These are phyloP conservation scores for Lepiota venenata DNA, from an alignment of 768 basidiomycete species.

Conservation along the genomic window DNA sequence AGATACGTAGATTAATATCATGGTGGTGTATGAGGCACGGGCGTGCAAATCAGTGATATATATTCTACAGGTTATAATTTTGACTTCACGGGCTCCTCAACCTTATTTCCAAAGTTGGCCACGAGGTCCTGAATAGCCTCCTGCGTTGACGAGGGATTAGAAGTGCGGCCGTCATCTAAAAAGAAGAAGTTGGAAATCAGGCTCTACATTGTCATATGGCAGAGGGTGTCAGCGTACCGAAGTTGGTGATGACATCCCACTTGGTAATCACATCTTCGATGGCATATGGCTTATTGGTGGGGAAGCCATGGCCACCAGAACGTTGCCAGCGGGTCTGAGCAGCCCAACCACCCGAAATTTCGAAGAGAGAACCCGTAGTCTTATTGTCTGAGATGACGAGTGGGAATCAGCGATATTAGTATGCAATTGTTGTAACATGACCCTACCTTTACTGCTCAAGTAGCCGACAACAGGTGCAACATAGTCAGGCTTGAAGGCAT, in stretches of 20 bases:
- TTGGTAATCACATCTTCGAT: conserved; percentile 80
- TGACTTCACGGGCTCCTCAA: conserved; percentile 37
- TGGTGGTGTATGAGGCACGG: neutral
- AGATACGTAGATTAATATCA: neutral
- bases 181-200: neutral
- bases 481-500: conserved; percentile 92
- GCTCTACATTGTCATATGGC: neutral
- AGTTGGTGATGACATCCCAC: conserved; percentile 83
- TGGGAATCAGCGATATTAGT: neutral
- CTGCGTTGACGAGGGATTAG: conserved; percentile 68
- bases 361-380: conserved; percentile 75
- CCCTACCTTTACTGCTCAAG: conserved; percentile 67
- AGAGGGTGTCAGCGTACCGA: conserved; percentile 48
- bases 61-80: conserved; percentile 39
- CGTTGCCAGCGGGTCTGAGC: conserved; percentile 94
- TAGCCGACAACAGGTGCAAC: conserved; percentile 93
- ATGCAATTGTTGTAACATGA: neutral
- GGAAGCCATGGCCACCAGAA: conserved; percentile 84
- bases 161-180: conserved; percentile 76
- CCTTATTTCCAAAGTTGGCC: conserved; percentile 51
- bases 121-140: conserved; percentile 74
- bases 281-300: conserved; percentile 65
- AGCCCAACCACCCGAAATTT: conserved; percentile 88
- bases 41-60: neutral
- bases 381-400: conserved; percentile 51